Percentiles rank a stretch among this genome's conserved stretches.
Evolutionary conservation across 257 asterid species (phyloP).

Genomic region (Ballota nigra): DNA sequence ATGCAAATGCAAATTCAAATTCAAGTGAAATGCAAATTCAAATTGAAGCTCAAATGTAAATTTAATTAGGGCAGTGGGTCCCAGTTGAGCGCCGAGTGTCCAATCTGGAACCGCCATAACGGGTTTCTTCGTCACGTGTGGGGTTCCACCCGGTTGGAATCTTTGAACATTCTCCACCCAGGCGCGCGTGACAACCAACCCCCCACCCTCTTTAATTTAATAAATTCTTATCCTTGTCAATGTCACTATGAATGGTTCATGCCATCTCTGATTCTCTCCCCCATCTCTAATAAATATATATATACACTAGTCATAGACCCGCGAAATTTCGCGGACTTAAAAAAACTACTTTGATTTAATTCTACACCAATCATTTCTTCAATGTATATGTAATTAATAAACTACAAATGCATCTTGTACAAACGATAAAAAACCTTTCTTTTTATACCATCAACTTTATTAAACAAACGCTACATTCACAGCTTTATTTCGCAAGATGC

Average conservation of each 20-base stretch:
- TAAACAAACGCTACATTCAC: too few relatives aligned
- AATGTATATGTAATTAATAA: too few relatives aligned
- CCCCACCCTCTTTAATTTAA: not conserved
- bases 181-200: not conserved
- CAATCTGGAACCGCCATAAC: constrained; percentile 23
- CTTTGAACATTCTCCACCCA: constrained; percentile 14
- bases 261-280: not conserved
- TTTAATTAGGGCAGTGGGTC: constrained; percentile 16
- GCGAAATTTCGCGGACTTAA: too few relatives aligned
- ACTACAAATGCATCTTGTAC: too few relatives aligned
- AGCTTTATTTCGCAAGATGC: too few relatives aligned
- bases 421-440: too few relatives aligned
- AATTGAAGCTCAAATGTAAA: constrained; percentile 20
- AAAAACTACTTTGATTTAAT: too few relatives aligned
- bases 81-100: constrained; percentile 6
- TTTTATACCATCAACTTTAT: too few relatives aligned
- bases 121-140: constrained; percentile 32
- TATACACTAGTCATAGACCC: too few relatives aligned
- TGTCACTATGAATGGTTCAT: not conserved
- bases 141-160: constrained; percentile 25
- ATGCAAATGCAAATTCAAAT: constrained; percentile 28
- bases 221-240: not conserved
- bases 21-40: constrained; percentile 27
- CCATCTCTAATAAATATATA: not conserved
- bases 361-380: too few relatives aligned